phyloP scores from a whole-genome alignment of 2,329 filamentous ascomycete genomes.

The Simplicillium sp. region DNA sequence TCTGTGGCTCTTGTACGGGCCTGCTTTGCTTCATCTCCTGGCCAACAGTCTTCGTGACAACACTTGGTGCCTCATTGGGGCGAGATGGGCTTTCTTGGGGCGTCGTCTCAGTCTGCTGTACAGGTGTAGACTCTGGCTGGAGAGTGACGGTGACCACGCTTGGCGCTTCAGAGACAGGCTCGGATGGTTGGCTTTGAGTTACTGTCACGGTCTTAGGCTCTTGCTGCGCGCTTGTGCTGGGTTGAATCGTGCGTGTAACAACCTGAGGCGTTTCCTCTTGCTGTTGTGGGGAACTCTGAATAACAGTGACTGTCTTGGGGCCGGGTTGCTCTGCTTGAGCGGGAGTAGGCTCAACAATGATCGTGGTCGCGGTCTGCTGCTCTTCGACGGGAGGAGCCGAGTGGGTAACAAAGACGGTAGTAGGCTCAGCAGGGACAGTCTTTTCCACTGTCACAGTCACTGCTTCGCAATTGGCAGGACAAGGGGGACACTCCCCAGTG shows the following conservation, averaged over 20 bases:
- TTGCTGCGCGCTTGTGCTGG: slow-evolving; percentile 7
- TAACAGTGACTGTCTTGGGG: slow-evolving; percentile 8
- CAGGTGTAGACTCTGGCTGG: not conserved
- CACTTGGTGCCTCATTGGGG: not conserved
- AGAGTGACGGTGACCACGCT: slow-evolving; percentile 1
- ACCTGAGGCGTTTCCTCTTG: too few species aligned
- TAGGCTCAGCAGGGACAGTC: not conserved
- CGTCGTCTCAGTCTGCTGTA: too few species aligned
- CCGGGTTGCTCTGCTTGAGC: slow-evolving; percentile 9
- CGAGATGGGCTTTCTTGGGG: not conserved
- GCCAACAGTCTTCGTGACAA: slow-evolving; percentile 5
- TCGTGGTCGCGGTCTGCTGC: slow-evolving; percentile 14
- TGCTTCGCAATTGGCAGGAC: slow-evolving; percentile 10
- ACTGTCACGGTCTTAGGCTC: slow-evolving; percentile 10
- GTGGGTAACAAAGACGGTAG: slow-evolving; percentile 3
- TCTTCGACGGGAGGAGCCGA: slow-evolving; percentile 6
- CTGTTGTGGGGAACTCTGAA: slow-evolving; percentile 1
- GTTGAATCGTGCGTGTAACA: slow-evolving; percentile 12
- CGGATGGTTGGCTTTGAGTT: not conserved
- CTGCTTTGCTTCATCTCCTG: not conserved
- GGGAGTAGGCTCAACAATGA: slow-evolving; percentile 14
- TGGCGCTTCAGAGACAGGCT: not conserved
- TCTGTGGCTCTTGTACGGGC: not conserved
- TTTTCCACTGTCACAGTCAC: slow-evolving; percentile 14
- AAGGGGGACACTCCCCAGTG: slow-evolving; percentile 18